A percentile compares a stretch with the other conserved stretches of the same genome.
phyloP scores from a whole-genome alignment of 768 basidiomycete species.

The Kwoniella pini region DNA sequence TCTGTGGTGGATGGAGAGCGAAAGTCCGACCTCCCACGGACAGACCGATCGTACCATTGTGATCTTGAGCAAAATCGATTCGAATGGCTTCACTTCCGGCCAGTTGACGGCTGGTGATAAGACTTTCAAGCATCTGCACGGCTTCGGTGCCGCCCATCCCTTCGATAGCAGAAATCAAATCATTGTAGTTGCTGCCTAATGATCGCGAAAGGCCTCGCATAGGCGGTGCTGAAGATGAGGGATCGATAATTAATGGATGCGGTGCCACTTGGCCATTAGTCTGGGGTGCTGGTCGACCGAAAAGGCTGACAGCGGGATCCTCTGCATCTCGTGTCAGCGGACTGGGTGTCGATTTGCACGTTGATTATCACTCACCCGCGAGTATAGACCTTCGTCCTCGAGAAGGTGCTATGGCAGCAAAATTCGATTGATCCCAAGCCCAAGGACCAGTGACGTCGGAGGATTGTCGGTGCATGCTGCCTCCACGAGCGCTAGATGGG shows the following conservation, averaged over 20 bases:
- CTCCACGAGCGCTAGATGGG: background rate
- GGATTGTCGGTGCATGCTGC: slow-evolving; percentile 7
- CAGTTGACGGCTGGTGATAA: slow-evolving; percentile 66
- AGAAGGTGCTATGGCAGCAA: background rate
- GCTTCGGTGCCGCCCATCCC: slow-evolving; percentile 79
- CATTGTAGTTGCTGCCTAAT: slow-evolving; percentile 56
- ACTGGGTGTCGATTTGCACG: background rate
- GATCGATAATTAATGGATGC: slow-evolving; percentile 78
- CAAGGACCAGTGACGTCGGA: slow-evolving; percentile 19
- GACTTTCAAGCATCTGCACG: slow-evolving; percentile 77
- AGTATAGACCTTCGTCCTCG: slow-evolving; percentile 14
- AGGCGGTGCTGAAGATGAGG: slow-evolving; percentile 56
- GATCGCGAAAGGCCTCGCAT: slow-evolving; percentile 59
- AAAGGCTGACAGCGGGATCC: slow-evolving; percentile 27
- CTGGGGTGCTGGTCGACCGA: slow-evolving; percentile 16
- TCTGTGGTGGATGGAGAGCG: slow-evolving; percentile 11
- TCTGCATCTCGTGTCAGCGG: slow-evolving; percentile 14
- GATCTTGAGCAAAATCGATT: slow-evolving; percentile 65
- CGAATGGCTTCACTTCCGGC: slow-evolving; percentile 69
- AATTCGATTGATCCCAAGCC: slow-evolving; percentile 31
- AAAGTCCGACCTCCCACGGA: slow-evolving; percentile 23
- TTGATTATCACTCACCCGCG: slow-evolving; percentile 7
- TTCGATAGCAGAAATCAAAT: slow-evolving; percentile 74
- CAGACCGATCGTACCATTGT: slow-evolving; percentile 29
- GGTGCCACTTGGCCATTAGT: slow-evolving; percentile 59